A percentile compares a stretch with the other conserved stretches of the same genome.
phyloP scores from a whole-genome alignment of 495 filamentous ascomycete genomes.

The Neurospora pannonica region DNA sequence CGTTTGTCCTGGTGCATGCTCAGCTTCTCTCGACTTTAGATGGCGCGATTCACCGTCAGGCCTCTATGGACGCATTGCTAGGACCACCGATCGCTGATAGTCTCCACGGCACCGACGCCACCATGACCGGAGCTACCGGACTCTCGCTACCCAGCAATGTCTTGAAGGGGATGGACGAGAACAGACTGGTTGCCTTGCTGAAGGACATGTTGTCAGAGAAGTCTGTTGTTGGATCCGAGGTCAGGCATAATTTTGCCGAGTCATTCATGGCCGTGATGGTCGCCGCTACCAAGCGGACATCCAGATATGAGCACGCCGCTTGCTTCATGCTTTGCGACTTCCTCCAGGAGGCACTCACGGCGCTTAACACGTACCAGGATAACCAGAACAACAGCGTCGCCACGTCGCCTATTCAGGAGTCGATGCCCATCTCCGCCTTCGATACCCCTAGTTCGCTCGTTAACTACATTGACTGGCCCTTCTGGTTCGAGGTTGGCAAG shows the following conservation, averaged over 20 bases:
- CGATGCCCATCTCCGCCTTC: background rate
- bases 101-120: slow-evolving; percentile 61
- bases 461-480: slow-evolving; percentile 63
- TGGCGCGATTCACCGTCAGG: slow-evolving; percentile 70
- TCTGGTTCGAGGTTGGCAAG: slow-evolving; percentile 80
- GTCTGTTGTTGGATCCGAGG: slow-evolving; percentile 38
- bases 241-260: slow-evolving; percentile 66
- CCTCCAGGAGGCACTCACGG: slow-evolving; percentile 59
- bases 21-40: slow-evolving; percentile 78
- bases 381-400: slow-evolving; percentile 38
- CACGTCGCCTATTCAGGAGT: slow-evolving; percentile 12
- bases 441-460: slow-evolving; percentile 4
- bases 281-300: slow-evolving; percentile 63
- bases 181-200: slow-evolving; percentile 77
- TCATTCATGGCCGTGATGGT: slow-evolving; percentile 67
- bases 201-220: slow-evolving; percentile 74
- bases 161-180: slow-evolving; percentile 80
- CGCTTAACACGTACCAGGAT: slow-evolving; percentile 26
- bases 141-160: slow-evolving; percentile 47
- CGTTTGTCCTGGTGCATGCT: slow-evolving; percentile 72
- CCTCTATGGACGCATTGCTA: slow-evolving; percentile 40
- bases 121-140: slow-evolving; percentile 53
- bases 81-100: slow-evolving; percentile 68
- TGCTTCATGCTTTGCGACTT: slow-evolving; percentile 93
- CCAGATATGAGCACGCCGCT: slow-evolving; percentile 75